Base-by-base conservation (phyloP, 352 stramenopile species). In the Phytophthora crassamura region DNA sequence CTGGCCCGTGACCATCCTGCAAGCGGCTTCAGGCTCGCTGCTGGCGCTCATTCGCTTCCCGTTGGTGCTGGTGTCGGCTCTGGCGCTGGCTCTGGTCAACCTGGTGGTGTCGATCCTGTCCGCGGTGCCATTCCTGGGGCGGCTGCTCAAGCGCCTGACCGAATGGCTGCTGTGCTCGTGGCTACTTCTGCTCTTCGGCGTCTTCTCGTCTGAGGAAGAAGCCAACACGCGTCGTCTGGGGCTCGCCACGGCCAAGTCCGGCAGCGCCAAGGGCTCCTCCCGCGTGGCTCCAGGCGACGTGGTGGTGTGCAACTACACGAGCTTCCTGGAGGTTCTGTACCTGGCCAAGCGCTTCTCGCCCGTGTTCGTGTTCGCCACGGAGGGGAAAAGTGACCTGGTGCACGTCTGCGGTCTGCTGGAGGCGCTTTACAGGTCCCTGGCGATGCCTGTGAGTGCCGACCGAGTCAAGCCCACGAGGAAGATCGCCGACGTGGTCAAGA, bases 261-360 rank as follows among this genome's bases (percentile, higher is more conserved):
- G 42, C 36, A 59, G 54, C 39, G 45, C 46, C 8, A 56, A 41
- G 3, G 66, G 72, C 41, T 69, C 72, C 5, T 74, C 67, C 20
- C 74, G 73, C 20, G 74, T 93, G 16, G 73, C 52, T 14, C 57
- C 76, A 0, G 73, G 79, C 16, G 84, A 94, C 38, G 67, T 95
- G 40, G 66, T 95, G 34, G 78, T 95, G 51, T 90, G 80, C 76
- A 95, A 95, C 70, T 78, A 90, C 74, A 91, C 84, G 64, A 91
- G 73, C 56, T 91, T 94, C 45, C 38, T 94, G 22, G 87, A 95
- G 72, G 60, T 95, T 11, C 45, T 93, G 43, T 93, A 92, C 71
- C 67, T 95, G 32, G 74, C 82, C 25, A 79, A 75, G 40, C 85
- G 87, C 35, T 95, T 90, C 64, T 95, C 87, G 51, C 87, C 87